Base-by-base conservation (phyloP, 371 early-diverging fungal species). In the Rhizomucor pusillus region DNA sequence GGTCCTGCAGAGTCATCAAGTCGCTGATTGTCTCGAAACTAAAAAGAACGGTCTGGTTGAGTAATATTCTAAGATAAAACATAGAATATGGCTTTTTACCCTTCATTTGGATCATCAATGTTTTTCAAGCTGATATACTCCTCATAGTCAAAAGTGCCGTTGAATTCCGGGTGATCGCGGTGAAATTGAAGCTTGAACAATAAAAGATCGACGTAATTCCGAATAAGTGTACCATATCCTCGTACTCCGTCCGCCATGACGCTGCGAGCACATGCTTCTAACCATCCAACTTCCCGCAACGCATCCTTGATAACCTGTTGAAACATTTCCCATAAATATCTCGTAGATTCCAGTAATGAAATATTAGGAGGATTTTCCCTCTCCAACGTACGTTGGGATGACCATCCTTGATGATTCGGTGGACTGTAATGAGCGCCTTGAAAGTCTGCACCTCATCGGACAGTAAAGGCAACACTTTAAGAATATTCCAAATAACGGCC, bases 21-120 rank as follows among this genome's bases (percentile, higher is more conserved):
- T 98, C 95, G 40, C 79, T 88, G 65, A 98, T 97, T 4, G 95
- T 95, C 63, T 95, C 94, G 66, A 89, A 94, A 22, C 91, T 92
- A 19, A 12, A 37, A 41, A 5, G 41, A 14, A 14, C 14, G n/a
- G 45, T 14, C 14, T 9, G 45, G 45, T 9, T 19, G 19, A 19
- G 12, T 35, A 9, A n/a, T n/a, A n/a, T n/a, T 40, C 52, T 23
- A 12, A 51, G n/a, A 11, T 14, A 24, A 19, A 51, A 4, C n/a
- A 34, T 22, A 25, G 12, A 43, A 19, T 16, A 3, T 22, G 46
- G 47, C 13, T 16, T 13, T 24, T 44, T 82, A 95, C 84, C 99
- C 97, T 82, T 97, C 97, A 69, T 98, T 95, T 11, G 97, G 97
- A 75, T 97, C 97, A 62, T 95, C 92, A 49, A 93, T 90, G 41